Evolutionary conservation across 371 early-diverging fungal species (phyloP).

Genomic region (Dichotomocladium elegans): DNA sequence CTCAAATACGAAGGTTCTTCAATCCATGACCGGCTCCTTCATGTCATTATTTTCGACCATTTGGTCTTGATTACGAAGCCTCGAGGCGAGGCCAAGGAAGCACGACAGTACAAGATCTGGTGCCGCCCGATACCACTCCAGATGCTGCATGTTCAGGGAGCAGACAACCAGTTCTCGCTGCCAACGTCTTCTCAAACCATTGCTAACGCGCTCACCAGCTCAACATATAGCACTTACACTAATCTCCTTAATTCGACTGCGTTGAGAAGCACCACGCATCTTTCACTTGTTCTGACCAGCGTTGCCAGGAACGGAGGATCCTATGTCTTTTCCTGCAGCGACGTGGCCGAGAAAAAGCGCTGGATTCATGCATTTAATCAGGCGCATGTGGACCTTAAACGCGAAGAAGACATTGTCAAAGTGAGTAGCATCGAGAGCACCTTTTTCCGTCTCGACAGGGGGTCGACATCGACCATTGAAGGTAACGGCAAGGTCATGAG

Average conservation of each 20-base stretch:
- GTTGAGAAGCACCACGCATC: background rate
- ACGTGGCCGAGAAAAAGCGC: slow-evolving; percentile 60
- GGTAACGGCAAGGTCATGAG: slow-evolving; percentile 50
- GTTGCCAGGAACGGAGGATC: slow-evolving; percentile 14
- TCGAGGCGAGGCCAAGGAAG: slow-evolving; percentile 27
- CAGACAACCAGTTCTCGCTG: slow-evolving; percentile 1
- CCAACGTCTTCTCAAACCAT: background rate
- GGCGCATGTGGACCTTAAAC: slow-evolving; percentile 38
- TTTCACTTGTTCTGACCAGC: slow-evolving; percentile 9
- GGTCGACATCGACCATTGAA: background rate
- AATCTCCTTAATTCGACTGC: background rate
- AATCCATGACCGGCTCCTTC: slow-evolving; percentile 51
- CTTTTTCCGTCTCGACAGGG: slow-evolving; percentile 2
- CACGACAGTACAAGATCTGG: slow-evolving; percentile 48
- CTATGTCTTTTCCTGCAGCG: slow-evolving; percentile 6
- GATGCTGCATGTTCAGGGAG: slow-evolving; percentile 24
- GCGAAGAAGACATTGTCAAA: slow-evolving; percentile 50
- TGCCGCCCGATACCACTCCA: slow-evolving; percentile 57
- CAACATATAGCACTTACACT: background rate
- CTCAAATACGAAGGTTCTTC: slow-evolving; percentile 56
- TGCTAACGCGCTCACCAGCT: background rate
- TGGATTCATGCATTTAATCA: slow-evolving; percentile 77
- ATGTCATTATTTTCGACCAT: slow-evolving; percentile 81
- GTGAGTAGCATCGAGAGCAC: slow-evolving; percentile 22
- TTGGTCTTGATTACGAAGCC: slow-evolving; percentile 69